Evolutionary conservation across 345 rosid genomes (phyloP), one percentile per base, ranked within the genome.

Genomic region (Cardamine occulta): DNA sequence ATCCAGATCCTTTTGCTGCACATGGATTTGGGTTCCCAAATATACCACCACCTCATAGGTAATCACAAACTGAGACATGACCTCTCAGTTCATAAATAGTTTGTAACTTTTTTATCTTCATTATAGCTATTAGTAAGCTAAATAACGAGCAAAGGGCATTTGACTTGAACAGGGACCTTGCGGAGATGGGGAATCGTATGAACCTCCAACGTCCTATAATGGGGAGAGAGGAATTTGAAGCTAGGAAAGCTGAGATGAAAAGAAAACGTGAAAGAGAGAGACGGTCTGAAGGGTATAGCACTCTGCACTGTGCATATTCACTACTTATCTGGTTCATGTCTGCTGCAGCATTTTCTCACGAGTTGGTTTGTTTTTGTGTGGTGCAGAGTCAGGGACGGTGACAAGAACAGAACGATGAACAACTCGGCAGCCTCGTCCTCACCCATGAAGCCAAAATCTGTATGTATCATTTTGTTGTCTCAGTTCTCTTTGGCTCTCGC

Each of bases 201-300:
- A 72, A 65, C 81, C 75, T 68, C 37, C 86, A 85, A 51, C 88
- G 89, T 75, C 97, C 93, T 19, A 67, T 87, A 34, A 84, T 92
- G 99, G 91, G 99, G 81, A 87, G 97, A 77, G 97, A 92, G 66
- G 97, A 95, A 76, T 92, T 95, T 80, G 94, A 89, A 83, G 96
- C 97, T 21, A 83, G 88, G 80, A 89, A 95, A 88, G 96, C 98
- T 75, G 91, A 87, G 80, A 68, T 93, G 81, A 87, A 90, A 87
- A 85, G 96, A 82, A 88, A 86, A 70, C 93, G 90, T 75, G 98
- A 95, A 76, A 88, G 74, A 52, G 97, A 89, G 86, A 88, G 87
- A 64, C 85, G 82, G 29, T 85, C 81, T 79, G 91, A 89, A 81
- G 85, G 98, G 99, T 95, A 83, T 8, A 14, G 5, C 51, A 51